phyloP scores from a whole-genome alignment of 257 asterid species.

The Linaria vulgaris region DNA sequence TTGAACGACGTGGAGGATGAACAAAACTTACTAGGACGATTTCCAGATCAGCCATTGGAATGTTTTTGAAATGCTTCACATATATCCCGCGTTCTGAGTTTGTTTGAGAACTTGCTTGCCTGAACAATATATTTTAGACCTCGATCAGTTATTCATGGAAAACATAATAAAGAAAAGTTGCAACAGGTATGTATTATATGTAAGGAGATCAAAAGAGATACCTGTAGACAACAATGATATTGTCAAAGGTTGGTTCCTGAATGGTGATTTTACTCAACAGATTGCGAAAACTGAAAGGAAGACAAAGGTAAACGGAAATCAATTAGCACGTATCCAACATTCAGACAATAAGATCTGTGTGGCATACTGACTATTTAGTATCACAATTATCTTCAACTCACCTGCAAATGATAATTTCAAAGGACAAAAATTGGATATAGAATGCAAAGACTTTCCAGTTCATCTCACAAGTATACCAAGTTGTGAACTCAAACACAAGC shows the following conservation, averaged over 20 bases:
- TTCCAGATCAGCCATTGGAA: conserved; percentile 99
- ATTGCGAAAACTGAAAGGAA: conserved; percentile 65
- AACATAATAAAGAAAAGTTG: not conserved
- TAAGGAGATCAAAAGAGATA: conserved; percentile 33
- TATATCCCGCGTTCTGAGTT: conserved; percentile 80
- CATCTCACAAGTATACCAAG: too few relatives aligned
- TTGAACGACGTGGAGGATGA: conserved; percentile 9
- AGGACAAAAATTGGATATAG: too few relatives aligned
- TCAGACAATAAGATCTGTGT: too few relatives aligned
- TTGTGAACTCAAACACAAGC: too few relatives aligned
- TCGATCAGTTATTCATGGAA: too few relatives aligned
- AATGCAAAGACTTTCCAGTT: too few relatives aligned
- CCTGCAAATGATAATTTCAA: too few relatives aligned
- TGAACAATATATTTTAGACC: conserved; percentile 28
- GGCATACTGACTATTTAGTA: too few relatives aligned
- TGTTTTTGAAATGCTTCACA: conserved; percentile 94
- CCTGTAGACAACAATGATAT: conserved; percentile 98
- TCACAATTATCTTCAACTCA: too few relatives aligned
- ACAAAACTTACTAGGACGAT: conserved; percentile 76
- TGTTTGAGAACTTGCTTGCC: conserved; percentile 62
- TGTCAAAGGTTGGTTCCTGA: conserved; percentile 97
- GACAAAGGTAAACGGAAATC: conserved; percentile 9
- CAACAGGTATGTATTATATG: conserved; percentile 7
- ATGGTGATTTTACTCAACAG: conserved; percentile 67
- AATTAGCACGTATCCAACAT: conserved; percentile 1